phyloP scores from a whole-genome alignment of 352 stramenopile species.

The Globisporangium cystogenes region DNA sequence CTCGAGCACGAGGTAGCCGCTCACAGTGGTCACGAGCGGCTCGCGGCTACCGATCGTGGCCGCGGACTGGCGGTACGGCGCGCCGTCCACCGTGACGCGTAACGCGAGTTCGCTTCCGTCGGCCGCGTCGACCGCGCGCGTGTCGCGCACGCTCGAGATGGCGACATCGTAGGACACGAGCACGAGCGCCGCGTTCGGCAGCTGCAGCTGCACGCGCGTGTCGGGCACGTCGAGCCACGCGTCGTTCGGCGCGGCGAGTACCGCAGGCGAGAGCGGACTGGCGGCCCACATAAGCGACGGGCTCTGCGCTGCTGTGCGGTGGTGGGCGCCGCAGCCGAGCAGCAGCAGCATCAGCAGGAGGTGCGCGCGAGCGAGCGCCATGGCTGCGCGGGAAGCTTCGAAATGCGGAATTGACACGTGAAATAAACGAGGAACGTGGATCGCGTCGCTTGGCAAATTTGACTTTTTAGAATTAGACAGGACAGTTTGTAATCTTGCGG shows the following conservation, averaged over 20 bases:
- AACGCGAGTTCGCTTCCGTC: slow-evolving; percentile 58
- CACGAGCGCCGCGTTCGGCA: slow-evolving; percentile 52
- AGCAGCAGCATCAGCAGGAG: background rate
- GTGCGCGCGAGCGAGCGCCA: background rate
- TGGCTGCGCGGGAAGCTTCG: too few species aligned
- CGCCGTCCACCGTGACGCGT: slow-evolving; percentile 43
- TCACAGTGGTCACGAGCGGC: slow-evolving; percentile 39
- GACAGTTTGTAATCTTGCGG: too few species aligned
- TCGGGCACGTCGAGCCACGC: slow-evolving; percentile 55
- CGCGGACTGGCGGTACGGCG: slow-evolving; percentile 59
- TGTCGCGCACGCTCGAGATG: slow-evolving; percentile 34
- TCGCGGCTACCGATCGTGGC: slow-evolving; percentile 60
- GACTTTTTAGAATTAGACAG: too few species aligned
- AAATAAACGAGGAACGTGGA: too few species aligned
- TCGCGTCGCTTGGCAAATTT: too few species aligned
- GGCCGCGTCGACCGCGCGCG: slow-evolving; percentile 2
- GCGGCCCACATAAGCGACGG: slow-evolving; percentile 58
- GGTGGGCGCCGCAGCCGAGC: background rate
- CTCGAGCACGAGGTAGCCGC: slow-evolving; percentile 54
- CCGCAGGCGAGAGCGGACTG: slow-evolving; percentile 41
- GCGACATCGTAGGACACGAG: slow-evolving; percentile 68
- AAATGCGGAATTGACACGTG: too few species aligned
- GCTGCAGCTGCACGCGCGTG: slow-evolving; percentile 39
- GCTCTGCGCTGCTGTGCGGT: slow-evolving; percentile 5
- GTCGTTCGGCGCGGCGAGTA: slow-evolving; percentile 21